Conservation (phyloP, 2,329 filamentous ascomycete species). For the Chrysoporthe austroafricana region DNA sequence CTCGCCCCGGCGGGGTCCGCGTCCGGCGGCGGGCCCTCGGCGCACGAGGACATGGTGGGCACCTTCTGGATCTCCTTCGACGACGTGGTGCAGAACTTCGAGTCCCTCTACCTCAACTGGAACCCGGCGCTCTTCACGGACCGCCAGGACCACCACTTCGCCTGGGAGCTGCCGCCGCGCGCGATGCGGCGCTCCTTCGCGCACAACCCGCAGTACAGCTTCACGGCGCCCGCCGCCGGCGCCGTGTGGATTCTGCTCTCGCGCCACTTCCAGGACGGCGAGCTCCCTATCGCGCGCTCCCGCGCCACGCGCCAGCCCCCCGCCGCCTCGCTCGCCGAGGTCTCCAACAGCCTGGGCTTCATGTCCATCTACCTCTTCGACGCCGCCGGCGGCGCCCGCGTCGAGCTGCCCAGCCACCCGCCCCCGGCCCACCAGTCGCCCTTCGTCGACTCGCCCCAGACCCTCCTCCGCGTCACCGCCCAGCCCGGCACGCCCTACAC, state of each 20-base stretch:
- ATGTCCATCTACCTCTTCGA: conserved; percentile 86
- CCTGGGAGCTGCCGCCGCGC: conserved; percentile 66
- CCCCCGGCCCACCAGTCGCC: conserved; percentile 67
- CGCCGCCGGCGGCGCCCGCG: conserved; percentile 61
- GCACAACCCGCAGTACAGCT: conserved; percentile 73
- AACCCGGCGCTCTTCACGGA: conserved; percentile 81
- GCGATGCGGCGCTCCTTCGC: conserved; percentile 59
- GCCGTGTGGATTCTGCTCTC: conserved; percentile 83
- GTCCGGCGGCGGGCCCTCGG: conserved; percentile 14
- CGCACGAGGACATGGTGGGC: conserved; percentile 56
- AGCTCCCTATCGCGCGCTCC: conserved; percentile 59
- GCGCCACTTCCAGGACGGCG: conserved; percentile 78
- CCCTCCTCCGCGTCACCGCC: conserved; percentile 74
- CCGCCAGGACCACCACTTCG: conserved; percentile 88
- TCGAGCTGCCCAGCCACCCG: conserved; percentile 74
- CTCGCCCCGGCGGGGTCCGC: conserved; percentile 6
- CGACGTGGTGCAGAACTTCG: conserved; percentile 87
- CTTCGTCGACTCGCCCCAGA: conserved; percentile 95
- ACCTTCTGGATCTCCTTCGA: conserved; percentile 94
- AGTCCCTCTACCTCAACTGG: conserved; percentile 97
- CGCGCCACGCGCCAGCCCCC: conserved; percentile 33
- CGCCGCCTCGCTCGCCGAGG: conserved; percentile 44
- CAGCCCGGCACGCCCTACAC: conserved; percentile 50
- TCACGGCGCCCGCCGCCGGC: conserved; percentile 61
- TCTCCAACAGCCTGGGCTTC: conserved; percentile 69